Evolutionary conservation across 352 stramenopile species (phyloP).

Genomic region (Pilasporangium apinafurcum): DNA sequence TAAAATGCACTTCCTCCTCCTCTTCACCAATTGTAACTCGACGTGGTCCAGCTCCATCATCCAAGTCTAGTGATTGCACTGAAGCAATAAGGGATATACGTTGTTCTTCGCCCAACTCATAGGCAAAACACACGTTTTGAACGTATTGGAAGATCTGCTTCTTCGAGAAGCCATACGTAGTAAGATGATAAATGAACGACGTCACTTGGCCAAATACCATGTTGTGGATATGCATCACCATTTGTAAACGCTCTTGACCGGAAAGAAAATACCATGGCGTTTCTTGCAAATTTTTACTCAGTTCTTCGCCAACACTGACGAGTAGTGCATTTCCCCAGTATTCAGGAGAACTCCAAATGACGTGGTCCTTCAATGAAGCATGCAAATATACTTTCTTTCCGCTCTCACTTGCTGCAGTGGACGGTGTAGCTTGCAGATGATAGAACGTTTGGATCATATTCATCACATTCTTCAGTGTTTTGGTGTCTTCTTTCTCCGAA

Average conservation of each 20-base stretch:
- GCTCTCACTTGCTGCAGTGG: conserved; percentile 3
- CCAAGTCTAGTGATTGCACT: conserved; percentile 29
- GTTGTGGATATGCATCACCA: conserved; percentile 74
- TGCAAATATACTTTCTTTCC: conserved; percentile 64
- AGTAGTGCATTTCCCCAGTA: conserved; percentile 76
- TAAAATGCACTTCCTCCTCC: conserved; percentile 49
- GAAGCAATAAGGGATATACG: conserved; percentile 59
- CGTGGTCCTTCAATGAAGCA: conserved; percentile 36
- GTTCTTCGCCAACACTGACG: conserved; percentile 67
- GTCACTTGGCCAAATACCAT: conserved; percentile 69
- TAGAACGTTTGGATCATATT: conserved; percentile 87
- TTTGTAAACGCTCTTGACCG: conserved; percentile 47
- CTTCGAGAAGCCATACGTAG: conserved; percentile 58
- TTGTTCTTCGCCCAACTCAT: conserved; percentile 75
- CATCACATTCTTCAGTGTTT: conserved; percentile 67
- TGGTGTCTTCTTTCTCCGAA: conserved; percentile 54
- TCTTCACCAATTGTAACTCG: conserved; percentile 13
- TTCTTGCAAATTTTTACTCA: conserved; percentile 62
- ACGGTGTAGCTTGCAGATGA: conserved; percentile 2
- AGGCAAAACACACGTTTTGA: conserved; percentile 71
- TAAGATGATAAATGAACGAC: conserved; percentile 73
- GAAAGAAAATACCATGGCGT: conserved; percentile 63
- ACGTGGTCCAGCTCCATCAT: conserved; percentile 5
- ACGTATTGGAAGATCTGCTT: conserved; percentile 69
- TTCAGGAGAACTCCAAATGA: conserved; percentile 54